Evolutionary conservation across 108 stramenopile genomes (phyloP).

Genomic region (Cyclotella choctawhatcheeana): DNA sequence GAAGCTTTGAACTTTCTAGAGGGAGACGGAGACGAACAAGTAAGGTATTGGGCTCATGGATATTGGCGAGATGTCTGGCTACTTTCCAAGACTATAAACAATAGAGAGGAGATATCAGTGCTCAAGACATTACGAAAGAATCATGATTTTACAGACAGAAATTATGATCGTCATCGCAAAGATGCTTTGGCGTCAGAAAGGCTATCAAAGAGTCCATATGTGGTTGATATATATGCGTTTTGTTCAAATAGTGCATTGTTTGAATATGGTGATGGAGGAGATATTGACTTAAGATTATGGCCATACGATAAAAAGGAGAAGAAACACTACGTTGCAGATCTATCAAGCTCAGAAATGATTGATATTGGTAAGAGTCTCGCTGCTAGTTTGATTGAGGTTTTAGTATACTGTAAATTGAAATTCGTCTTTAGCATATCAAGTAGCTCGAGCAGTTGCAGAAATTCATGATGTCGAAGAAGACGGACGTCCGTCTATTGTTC

Average conservation of each 20-base stretch:
- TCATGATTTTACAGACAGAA: constrained; percentile 65
- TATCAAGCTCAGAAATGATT: constrained; percentile 50
- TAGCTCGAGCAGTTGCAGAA: constrained; percentile 62
- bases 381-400: neutral
- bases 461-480: constrained; percentile 66
- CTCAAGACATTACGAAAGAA: constrained; percentile 66
- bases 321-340: constrained; percentile 26
- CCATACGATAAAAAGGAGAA: constrained; percentile 37
- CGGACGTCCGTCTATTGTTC: constrained; percentile 63
- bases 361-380: constrained; percentile 54
- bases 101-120: constrained; percentile 42
- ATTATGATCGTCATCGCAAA: constrained; percentile 78
- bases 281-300: constrained; percentile 51
- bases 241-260: constrained; percentile 73
- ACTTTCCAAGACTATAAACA: constrained; percentile 20
- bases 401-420: neutral
- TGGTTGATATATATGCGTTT: constrained; percentile 73
- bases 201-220: constrained; percentile 54
- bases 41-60: constrained; percentile 53
- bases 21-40: constrained; percentile 47
- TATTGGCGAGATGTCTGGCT: constrained; percentile 81
- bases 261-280: constrained; percentile 71
- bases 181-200: constrained; percentile 70
- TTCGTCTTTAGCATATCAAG: constrained; percentile 55
- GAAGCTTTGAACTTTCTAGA: constrained; percentile 18